Base-by-base conservation (phyloP, 331 rosid species). In the Rhamnella rubrinervis region DNA sequence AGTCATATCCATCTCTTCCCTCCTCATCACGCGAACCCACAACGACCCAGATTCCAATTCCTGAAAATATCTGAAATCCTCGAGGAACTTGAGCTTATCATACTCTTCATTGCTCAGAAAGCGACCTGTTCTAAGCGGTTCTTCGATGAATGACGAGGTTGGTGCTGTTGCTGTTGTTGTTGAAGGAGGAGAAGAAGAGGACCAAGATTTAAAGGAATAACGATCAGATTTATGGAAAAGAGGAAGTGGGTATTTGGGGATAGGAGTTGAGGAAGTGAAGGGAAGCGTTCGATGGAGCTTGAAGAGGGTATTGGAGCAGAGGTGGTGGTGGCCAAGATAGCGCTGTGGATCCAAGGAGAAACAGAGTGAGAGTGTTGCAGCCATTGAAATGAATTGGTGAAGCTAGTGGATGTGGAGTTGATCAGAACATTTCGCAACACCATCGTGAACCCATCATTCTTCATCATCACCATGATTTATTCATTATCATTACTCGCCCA, bases 11-110 rank as follows among this genome's bases (percentile, higher is more conserved):
- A 84, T 70, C 61, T 89, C 96, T 35, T 77, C 85, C 7, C 79
- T 52, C 63, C 92, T 78, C 97, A 95, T 91, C 8, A 85, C 92
- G 26, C 97, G 91, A 70, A 95, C 82, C 86, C 76, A 83, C 56
- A 95, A 44, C 39, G 85, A 71, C 67, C 97, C 99, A 62, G 93
- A 87, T 71, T 88, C 67, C 73, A 89, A 77, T 46, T 89, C 85
- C 63, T 74, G 76, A 16, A 55, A 74, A 59, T 87, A 91, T 17
- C 65, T 18, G 78, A 91, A 91, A 56, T 47, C 50, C 35, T 84
- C 86, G 5, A 93, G 96, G 52, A 61, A 61, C 26, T 68, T 74
- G 73, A 93, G 96, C 61, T 61, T 81, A 13, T 78, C 82, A 23
- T 84, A 82, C 75, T 93, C 98, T 3, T 73, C 73, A 75, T 77